phyloP scores from a whole-genome alignment of 768 basidiomycete species.

The Lactarius deliciosus region DNA sequence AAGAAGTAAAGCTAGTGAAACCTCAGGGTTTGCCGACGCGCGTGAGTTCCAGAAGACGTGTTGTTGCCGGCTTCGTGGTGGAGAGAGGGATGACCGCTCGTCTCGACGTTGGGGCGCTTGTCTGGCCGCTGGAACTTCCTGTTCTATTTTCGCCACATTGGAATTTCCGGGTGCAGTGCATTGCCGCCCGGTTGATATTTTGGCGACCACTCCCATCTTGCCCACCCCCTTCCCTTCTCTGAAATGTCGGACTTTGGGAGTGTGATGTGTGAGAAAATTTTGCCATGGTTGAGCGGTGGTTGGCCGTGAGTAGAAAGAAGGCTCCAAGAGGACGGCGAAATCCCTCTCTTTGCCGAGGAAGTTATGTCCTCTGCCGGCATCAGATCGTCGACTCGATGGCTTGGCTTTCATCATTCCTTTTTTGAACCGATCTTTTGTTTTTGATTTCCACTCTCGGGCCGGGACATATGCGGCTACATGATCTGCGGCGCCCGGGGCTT shows the following conservation, averaged over 20 bases:
- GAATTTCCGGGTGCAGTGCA: not conserved
- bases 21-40: not conserved
- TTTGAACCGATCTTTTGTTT: constrained; percentile 18
- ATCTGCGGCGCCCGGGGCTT: not conserved
- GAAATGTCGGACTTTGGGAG: constrained; percentile 11
- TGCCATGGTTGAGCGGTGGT: not conserved
- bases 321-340: constrained; percentile 15
- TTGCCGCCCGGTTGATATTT: not conserved
- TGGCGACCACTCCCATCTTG: not conserved
- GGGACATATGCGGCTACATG: constrained; percentile 15
- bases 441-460: constrained; percentile 13
- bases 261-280: constrained; percentile 4
- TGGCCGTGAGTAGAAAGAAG: constrained; percentile 18
- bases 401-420: constrained; percentile 29
- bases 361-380: constrained; percentile 17
- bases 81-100: not conserved
- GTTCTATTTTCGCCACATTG: not conserved
- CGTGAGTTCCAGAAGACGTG: not conserved
- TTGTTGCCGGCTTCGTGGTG: not conserved
- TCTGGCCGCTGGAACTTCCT: not conserved
- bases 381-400: constrained; percentile 21
- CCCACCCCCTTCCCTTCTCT: not conserved
- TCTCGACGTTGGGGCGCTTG: not conserved
- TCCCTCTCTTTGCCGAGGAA: not conserved
- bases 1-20: not conserved